Base-by-base conservation (phyloP, 2,329 filamentous ascomycete species). In the Colletotrichum camelliae region DNA sequence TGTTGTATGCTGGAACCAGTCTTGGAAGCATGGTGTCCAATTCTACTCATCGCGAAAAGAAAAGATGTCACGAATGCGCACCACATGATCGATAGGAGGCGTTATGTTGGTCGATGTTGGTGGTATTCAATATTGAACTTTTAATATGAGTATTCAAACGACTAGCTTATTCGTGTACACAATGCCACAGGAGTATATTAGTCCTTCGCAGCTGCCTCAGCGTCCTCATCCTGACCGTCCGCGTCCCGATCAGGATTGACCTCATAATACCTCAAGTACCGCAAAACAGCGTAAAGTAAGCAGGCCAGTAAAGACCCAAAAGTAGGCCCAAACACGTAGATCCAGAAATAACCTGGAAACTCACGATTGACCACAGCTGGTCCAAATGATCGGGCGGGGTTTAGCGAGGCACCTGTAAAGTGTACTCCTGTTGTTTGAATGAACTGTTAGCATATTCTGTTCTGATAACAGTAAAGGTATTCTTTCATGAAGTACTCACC, bases 321-420 rank as follows among this genome's bases (percentile, higher is more conserved):
- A 12, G 87, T 81, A 2, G 90, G 90, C 0, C 89, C 90, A 13
- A 91, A 78, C 86, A 88, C 90, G 82, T 89, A 90, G 78, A 90
- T 89, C 88, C 88, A 90, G 70, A 89, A 86, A 79, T 90, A 88
- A 18, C 79, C 79, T 2, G 83, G 81, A 79, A 90, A 89, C 1
- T 67, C 76, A 6, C 82, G 80, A 2, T 81, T 82, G 52, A 88
- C 80, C 27, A 88, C 86, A 31, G 85, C 87, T 9, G 88, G 88
- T 2, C 89, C 89, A 57, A 90, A 86, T 0, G 88, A 88, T 52
- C 89, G 84, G 2, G 87, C 88, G 5, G 89, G 89, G 79, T 90
- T 90, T 78, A 90, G 83, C 12, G 84, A 86, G 7, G 86, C 88
- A 27, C 87, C 87, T 2, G 88, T 89, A 77, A 84, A 89, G 77